Conservation (phyloP, 352 stramenopile species). For the Globisporangium perplexum region DNA sequence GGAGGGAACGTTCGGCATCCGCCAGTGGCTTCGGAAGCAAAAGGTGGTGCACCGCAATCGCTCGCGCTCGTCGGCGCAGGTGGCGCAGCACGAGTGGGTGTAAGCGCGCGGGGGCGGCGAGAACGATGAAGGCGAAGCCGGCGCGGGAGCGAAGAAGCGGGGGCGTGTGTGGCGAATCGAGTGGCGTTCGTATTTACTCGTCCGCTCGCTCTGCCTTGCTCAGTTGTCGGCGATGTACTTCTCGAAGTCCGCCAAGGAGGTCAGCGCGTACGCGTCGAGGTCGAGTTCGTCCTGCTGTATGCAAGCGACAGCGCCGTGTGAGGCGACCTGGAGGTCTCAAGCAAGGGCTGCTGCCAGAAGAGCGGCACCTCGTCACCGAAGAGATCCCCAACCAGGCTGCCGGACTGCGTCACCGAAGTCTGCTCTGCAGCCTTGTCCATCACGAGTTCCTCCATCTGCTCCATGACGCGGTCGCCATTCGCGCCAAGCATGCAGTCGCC, state of each 20-base stretch:
- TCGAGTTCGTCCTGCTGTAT: slow-evolving; percentile 1
- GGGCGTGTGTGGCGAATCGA: neutral
- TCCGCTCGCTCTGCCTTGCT: neutral
- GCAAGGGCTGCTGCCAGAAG: neutral
- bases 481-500: slow-evolving; percentile 44
- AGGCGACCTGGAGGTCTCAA: too few relatives aligned
- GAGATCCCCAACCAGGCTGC: neutral
- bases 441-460: slow-evolving; percentile 40
- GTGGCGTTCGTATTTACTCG: neutral
- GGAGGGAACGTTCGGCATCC: slow-evolving; percentile 72
- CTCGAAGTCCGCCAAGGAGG: slow-evolving; percentile 36
- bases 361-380: slow-evolving; percentile 5
- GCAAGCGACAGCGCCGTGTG: too few relatives aligned
- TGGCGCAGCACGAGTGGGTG: slow-evolving; percentile 66
- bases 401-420: neutral
- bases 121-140: neutral
- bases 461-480: slow-evolving; percentile 37
- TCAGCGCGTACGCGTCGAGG: slow-evolving; percentile 7
- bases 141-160: neutral
- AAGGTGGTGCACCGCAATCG: slow-evolving; percentile 77
- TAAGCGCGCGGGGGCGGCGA: too few relatives aligned
- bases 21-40: slow-evolving; percentile 81
- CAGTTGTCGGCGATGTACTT: slow-evolving; percentile 48
- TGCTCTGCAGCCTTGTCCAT: slow-evolving; percentile 3
- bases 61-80: slow-evolving; percentile 46